Conservation (phyloP, 176 grass and related monocot genomes). For the Carex kokanica region DNA sequence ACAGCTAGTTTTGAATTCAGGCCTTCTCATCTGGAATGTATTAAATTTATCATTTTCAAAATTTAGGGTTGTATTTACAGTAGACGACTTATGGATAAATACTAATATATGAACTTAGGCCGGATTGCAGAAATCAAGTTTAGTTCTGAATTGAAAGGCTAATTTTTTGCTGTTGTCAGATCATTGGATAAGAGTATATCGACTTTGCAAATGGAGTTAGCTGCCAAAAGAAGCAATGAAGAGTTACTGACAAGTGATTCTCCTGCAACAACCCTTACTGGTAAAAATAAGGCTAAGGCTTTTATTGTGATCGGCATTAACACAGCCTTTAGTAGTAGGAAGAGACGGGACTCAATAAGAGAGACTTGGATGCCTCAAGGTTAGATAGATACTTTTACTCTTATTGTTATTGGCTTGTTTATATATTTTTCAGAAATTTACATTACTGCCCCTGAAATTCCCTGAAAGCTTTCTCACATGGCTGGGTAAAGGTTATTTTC, state of each 20-base stretch:
- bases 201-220: slow-evolving; percentile 94
- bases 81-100: background rate
- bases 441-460: slow-evolving; percentile 25
- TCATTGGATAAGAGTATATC: slow-evolving; percentile 97
- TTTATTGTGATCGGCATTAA: slow-evolving; percentile 92
- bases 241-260: slow-evolving; percentile 46
- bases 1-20: background rate
- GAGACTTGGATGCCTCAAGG: slow-evolving; percentile 99
- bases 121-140: background rate
- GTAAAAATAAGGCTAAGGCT: slow-evolving; percentile 55
- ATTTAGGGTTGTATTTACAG: background rate
- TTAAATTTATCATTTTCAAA: background rate
- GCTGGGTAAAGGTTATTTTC: background rate
- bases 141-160: background rate
- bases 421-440: slow-evolving; percentile 12
- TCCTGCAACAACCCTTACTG: slow-evolving; percentile 37
- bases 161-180: slow-evolving; percentile 52
- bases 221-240: slow-evolving; percentile 64
- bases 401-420: slow-evolving; percentile 16
- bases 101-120: background rate
- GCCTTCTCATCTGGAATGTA: background rate
- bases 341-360: slow-evolving; percentile 82
- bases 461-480: background rate
- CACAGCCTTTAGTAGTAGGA: slow-evolving; percentile 90
- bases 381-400: slow-evolving; percentile 27